Evolutionary conservation across 1,139 yeast genomes (phyloP).

Genomic region (Nematodospora anomalae): DNA sequence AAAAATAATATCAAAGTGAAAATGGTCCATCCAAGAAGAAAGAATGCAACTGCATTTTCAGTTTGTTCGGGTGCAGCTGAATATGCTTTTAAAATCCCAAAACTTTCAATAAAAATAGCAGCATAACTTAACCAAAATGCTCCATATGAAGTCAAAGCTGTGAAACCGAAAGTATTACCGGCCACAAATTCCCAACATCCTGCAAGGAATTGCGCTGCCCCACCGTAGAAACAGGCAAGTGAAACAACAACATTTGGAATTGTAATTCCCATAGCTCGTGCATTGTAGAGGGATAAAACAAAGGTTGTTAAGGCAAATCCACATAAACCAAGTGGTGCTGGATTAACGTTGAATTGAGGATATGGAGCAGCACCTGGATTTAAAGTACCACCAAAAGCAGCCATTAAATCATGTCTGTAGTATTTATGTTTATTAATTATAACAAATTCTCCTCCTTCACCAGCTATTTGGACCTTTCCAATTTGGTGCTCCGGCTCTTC

Average conservation of each 20-base stretch:
- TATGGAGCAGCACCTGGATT: constrained; percentile 35
- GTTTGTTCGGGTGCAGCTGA: constrained; percentile 42
- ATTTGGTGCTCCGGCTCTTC: constrained; percentile 15
- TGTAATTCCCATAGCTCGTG: constrained; percentile 39
- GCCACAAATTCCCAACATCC: constrained; percentile 66
- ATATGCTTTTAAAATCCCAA: constrained; percentile 56
- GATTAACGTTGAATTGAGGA: constrained; percentile 23
- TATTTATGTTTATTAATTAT: constrained; percentile 26
- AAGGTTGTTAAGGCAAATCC: constrained; percentile 55
- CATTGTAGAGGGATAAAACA: constrained; percentile 42
- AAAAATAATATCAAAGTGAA: constrained; percentile 59
- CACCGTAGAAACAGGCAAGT: constrained; percentile 53
- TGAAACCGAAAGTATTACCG: constrained; percentile 66
- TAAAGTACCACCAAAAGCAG: constrained; percentile 43
- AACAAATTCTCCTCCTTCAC: constrained; percentile 24
- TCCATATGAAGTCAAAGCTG: constrained; percentile 69
- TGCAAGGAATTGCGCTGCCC: constrained; percentile 61
- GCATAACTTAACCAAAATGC: constrained; percentile 75
- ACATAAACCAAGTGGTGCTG: constrained; percentile 29
- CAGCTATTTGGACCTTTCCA: constrained; percentile 21
- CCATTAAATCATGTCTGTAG: constrained; percentile 32
- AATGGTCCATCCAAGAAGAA: constrained; percentile 63
- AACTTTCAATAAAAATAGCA: constrained; percentile 54
- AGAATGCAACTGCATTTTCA: constrained; percentile 57
- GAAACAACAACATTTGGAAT: constrained; percentile 44